Conservation (phyloP, 2,329 filamentous ascomycete species). For the Pseudocercospora vitis region DNA sequence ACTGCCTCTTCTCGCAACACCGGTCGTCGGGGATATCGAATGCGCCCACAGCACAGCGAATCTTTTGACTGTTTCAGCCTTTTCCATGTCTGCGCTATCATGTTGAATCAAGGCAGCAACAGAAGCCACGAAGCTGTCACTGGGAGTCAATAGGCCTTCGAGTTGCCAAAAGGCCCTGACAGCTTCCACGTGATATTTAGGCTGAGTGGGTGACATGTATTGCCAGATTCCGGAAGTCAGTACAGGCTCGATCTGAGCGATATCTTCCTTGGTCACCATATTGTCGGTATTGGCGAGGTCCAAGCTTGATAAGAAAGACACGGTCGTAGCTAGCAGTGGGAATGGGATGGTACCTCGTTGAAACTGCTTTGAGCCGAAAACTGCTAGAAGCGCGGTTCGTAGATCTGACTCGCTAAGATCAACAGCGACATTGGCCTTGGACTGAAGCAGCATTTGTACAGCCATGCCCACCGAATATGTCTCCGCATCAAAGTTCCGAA, state of each 20-base stretch:
- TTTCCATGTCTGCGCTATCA: conserved; percentile 3
- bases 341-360: conserved; percentile 20
- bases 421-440: not conserved
- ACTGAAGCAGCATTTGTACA: not conserved
- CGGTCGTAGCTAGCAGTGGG: conserved; percentile 25
- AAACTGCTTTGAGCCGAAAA: not conserved
- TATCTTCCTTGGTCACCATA: conserved; percentile 40
- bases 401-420: conserved; percentile 4
- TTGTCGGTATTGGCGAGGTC: conserved; percentile 2
- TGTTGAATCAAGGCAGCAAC: conserved; percentile 19
- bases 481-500: not conserved
- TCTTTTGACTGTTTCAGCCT: conserved; percentile 62
- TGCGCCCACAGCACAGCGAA: conserved; percentile 84
- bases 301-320: conserved; percentile 24
- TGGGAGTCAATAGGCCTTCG: conserved; percentile 49
- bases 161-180: conserved; percentile 84
- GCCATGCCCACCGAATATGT: conserved; percentile 3
- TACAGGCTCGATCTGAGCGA: conserved; percentile 64
- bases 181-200: conserved; percentile 93
- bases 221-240: conserved; percentile 75
- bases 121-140: conserved; percentile 26
- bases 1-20: conserved; percentile 33
- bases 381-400: conserved; percentile 1
- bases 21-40: conserved; percentile 45
- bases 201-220: conserved; percentile 75